These are phyloP conservation scores for Alternaria panax DNA, from an alignment of 2,329 filamentous ascomycete genomes.

Conservation along the genomic window DNA sequence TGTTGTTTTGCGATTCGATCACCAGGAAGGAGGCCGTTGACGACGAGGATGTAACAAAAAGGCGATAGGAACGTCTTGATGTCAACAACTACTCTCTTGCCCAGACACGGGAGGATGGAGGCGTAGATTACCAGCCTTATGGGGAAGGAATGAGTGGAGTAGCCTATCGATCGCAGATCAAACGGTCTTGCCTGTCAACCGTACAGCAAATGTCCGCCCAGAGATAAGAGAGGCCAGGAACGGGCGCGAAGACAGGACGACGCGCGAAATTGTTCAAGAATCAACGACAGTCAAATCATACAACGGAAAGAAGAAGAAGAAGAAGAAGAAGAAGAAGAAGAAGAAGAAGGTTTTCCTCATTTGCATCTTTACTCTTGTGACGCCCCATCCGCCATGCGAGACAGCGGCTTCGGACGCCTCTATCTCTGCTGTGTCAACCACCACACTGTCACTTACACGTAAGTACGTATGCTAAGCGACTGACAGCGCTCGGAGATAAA, in stretches of 20 bases:
- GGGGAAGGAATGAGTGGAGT: background rate
- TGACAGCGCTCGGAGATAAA: constrained; percentile 16
- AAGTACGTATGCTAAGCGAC: constrained; percentile 26
- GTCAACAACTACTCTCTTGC: background rate
- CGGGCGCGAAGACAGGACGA: background rate
- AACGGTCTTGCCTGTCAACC: background rate
- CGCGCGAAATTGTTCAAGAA: background rate
- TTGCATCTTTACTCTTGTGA: background rate
- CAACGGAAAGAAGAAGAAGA: background rate
- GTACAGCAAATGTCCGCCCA: background rate
- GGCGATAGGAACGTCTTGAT: background rate
- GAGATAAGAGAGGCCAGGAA: constrained; percentile 3
- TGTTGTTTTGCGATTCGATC: background rate
- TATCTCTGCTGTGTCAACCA: constrained; percentile 18
- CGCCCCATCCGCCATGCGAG: background rate
- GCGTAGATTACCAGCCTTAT: background rate
- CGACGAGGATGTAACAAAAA: background rate
- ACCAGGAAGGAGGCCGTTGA: background rate
- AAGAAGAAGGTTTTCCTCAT: no score
- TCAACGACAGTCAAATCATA: background rate
- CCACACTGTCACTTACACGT: constrained; percentile 13
- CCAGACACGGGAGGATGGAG: background rate
- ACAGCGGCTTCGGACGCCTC: constrained; percentile 8
- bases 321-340: no score
- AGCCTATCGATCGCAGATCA: background rate